phyloP scores from a whole-genome alignment of 2,329 filamentous ascomycete species.

The Xylaria sp. region DNA sequence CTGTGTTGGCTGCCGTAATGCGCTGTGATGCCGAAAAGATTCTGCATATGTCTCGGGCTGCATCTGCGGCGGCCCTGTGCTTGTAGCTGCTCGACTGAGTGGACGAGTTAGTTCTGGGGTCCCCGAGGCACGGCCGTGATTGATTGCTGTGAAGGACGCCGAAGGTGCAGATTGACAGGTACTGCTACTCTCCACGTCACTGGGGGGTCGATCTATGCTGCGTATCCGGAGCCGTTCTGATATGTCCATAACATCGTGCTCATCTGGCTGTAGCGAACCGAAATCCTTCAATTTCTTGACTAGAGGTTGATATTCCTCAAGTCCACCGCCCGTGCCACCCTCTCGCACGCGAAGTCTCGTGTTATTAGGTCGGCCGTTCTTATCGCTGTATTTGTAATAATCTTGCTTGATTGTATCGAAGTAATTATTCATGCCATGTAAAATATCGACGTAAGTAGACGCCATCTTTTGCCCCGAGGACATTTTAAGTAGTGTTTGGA shows the following conservation, averaged over 20 bases:
- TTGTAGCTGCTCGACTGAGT: conserved; percentile 20
- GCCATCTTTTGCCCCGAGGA: conserved; percentile 66
- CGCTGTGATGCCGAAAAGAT: conserved; percentile 40
- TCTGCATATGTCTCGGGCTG: conserved; percentile 40
- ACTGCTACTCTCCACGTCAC: conserved; percentile 43
- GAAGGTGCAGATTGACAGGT: conserved; percentile 48
- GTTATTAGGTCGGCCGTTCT: conserved; percentile 45
- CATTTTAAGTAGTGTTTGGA: conserved; percentile 64
- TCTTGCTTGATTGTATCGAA: conserved; percentile 64
- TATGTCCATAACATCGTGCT: conserved; percentile 47
- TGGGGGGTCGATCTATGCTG: conserved; percentile 49
- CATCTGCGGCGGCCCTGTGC: conserved; percentile 25
- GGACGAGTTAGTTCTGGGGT: conserved; percentile 35
- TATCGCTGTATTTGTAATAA: conserved; percentile 52
- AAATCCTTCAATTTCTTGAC: conserved; percentile 57
- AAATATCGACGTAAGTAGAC: conserved; percentile 64
- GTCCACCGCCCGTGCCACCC: conserved; percentile 60
- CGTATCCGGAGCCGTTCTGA: conserved; percentile 48
- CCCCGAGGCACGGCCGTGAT: conserved; percentile 42
- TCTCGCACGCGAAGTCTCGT: conserved; percentile 55
- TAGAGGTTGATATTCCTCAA: conserved; percentile 65
- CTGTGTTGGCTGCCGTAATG: conserved; percentile 24
- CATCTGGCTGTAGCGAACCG: conserved; percentile 53
- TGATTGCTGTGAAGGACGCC: conserved; percentile 56
- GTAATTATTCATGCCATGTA: conserved; percentile 64